Evolutionary conservation across 768 basidiomycete species (phyloP).

Genomic region (Rhizopogon roseolus): DNA sequence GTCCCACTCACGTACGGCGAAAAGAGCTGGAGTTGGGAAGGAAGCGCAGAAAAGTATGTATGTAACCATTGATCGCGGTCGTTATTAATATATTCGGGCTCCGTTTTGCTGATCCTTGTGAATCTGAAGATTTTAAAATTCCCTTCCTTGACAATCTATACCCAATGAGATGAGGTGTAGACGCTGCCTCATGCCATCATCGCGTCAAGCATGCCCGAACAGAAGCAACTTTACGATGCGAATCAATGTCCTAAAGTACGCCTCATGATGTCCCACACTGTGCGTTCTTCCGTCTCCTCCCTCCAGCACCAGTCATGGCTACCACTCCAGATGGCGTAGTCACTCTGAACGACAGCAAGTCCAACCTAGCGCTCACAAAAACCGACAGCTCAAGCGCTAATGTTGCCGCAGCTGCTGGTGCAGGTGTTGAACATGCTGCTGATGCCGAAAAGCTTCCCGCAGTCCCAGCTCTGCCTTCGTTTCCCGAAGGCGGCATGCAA

Average conservation of each 20-base stretch:
- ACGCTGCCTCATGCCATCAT: conserved; percentile 1
- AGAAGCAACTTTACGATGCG: conserved; percentile 4
- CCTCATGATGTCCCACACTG: not conserved
- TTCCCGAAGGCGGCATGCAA: conserved; percentile 41
- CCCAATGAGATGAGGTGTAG: not conserved
- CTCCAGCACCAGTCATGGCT: conserved; percentile 5
- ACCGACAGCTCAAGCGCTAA: not conserved
- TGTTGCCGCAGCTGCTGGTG: not conserved
- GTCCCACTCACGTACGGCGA: not conserved
- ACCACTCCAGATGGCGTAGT: not conserved
- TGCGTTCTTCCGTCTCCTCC: not conserved
- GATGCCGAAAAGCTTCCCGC: not conserved
- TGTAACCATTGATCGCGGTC: no score
- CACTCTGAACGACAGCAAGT: conserved; percentile 1
- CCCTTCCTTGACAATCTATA: not conserved
- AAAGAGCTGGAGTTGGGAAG: not conserved
- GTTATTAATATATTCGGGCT: conserved; percentile 1
- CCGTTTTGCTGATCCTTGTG: not conserved
- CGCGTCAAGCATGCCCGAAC: conserved; percentile 5
- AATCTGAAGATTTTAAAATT: not conserved
- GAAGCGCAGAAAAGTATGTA: not conserved
- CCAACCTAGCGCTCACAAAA: not conserved
- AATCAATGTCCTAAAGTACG: conserved; percentile 11
- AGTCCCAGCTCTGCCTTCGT: conserved; percentile 10
- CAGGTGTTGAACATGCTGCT: not conserved